Evolutionary conservation across 2,329 filamentous ascomycete species (phyloP).

Genomic region (Nigrospora osmanthi): DNA sequence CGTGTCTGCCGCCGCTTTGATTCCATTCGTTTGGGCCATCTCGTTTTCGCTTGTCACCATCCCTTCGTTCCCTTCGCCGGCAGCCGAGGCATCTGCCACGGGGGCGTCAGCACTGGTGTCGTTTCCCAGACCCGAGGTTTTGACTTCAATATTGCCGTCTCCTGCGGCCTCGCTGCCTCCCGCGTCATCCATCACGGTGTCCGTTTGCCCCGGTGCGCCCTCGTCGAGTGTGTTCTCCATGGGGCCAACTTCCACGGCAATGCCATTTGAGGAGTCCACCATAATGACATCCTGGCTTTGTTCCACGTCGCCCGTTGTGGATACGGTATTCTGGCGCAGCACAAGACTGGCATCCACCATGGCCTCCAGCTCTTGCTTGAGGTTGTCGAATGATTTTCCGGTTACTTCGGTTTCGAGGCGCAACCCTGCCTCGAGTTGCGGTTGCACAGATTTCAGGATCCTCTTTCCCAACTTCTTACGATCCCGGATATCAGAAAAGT

Average conservation of each 20-base stretch:
- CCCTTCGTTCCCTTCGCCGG: slow-evolving; percentile 2
- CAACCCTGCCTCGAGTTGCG: slow-evolving; percentile 66
- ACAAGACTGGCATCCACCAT: slow-evolving; percentile 64
- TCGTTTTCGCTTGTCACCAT: too few species aligned
- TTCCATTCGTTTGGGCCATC: too few species aligned
- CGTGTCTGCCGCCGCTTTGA: slow-evolving; percentile 22
- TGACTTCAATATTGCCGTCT: slow-evolving; percentile 37
- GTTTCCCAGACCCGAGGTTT: slow-evolving; percentile 27
- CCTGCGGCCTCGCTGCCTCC: slow-evolving; percentile 25
- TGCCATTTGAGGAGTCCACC: slow-evolving; percentile 41
- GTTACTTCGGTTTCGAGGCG: slow-evolving; percentile 76
- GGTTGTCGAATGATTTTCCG: slow-evolving; percentile 59
- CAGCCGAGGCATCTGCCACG: slow-evolving; percentile 18
- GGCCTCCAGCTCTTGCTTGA: slow-evolving; percentile 66
- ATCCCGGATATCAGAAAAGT: slow-evolving; percentile 65
- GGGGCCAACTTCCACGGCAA: slow-evolving; percentile 28
- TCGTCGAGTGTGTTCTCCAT: slow-evolving; percentile 14
- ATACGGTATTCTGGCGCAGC: slow-evolving; percentile 31
- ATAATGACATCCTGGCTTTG: slow-evolving; percentile 40
- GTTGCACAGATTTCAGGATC: slow-evolving; percentile 77
- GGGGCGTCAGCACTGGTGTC: slow-evolving; percentile 13
- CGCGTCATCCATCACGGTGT: slow-evolving; percentile 27
- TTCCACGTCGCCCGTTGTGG: slow-evolving; percentile 29
- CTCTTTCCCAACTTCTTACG: slow-evolving; percentile 80
- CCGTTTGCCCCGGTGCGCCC: slow-evolving; percentile 21